Evolutionary conservation across 1,284 basidiomycete genomes (phyloP).

Genomic region (Ustilago cynodontis): DNA sequence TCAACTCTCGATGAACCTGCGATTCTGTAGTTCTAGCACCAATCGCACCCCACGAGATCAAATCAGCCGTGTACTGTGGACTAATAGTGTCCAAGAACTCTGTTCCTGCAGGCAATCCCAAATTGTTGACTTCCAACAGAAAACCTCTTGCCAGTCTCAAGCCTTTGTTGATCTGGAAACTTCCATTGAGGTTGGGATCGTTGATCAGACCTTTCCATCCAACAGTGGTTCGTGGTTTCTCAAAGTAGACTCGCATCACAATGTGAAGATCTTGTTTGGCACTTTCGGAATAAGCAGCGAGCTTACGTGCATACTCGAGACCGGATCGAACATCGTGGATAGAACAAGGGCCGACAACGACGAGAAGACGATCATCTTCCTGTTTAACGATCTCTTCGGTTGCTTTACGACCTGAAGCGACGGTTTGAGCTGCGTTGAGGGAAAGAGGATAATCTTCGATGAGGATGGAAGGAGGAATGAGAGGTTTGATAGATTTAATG

Average conservation of each 20-base stretch:
- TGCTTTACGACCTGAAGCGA: constrained; percentile 54
- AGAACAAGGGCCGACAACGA: constrained; percentile 68
- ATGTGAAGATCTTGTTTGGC: constrained; percentile 90
- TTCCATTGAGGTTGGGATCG: constrained; percentile 82
- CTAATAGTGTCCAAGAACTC: constrained; percentile 79
- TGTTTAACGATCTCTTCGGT: constrained; percentile 64
- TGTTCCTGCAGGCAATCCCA: constrained; percentile 70
- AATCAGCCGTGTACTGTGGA: constrained; percentile 94
- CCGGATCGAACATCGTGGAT: constrained; percentile 68
- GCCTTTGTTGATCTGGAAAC: constrained; percentile 95
- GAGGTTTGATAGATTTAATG: constrained; percentile 66
- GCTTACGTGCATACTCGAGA: constrained; percentile 71
- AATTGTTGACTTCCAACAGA: constrained; percentile 76
- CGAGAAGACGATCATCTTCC: constrained; percentile 65
- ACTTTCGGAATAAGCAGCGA: constrained; percentile 83
- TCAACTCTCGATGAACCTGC: constrained; percentile 89
- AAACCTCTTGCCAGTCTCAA: constrained; percentile 89
- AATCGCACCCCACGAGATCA: constrained; percentile 97
- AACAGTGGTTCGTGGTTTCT: constrained; percentile 81
- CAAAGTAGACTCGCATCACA: constrained; percentile 77
- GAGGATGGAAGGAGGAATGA: constrained; percentile 67
- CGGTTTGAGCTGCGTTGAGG: constrained; percentile 57
- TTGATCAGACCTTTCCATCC: constrained; percentile 99
- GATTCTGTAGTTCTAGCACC: constrained; percentile 83
- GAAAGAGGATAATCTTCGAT: constrained; percentile 67